A percentile compares a stretch with the other conserved stretches of the same genome.
Conservation (phyloP, 1,139 yeast genomes). For the Pichia inconspicua region DNA sequence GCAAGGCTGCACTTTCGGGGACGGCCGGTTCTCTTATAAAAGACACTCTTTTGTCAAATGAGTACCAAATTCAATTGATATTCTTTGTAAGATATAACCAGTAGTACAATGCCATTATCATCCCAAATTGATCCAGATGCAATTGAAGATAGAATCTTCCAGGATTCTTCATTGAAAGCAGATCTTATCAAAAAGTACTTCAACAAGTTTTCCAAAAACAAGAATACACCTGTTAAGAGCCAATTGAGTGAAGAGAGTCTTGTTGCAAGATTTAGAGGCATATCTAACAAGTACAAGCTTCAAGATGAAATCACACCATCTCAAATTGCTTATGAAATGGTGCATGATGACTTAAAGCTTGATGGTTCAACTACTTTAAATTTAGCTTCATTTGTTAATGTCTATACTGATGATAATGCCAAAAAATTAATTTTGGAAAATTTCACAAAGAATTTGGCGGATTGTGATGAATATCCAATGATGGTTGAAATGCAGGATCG, state of each 20-base stretch:
- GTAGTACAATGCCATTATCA: constrained; percentile 33
- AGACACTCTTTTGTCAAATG: too few relatives aligned
- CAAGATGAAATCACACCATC: constrained; percentile 51
- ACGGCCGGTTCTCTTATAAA: too few relatives aligned
- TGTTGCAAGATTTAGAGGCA: constrained; percentile 23
- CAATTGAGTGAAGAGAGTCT: neutral
- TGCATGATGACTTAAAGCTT: constrained; percentile 65
- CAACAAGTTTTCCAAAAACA: constrained; percentile 11
- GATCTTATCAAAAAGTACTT: constrained; percentile 18
- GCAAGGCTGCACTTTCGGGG: too few relatives aligned
- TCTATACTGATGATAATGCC: constrained; percentile 49
- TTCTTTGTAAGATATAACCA: neutral
- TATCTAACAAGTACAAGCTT: constrained; percentile 44
- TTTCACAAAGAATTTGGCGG: constrained; percentile 81
- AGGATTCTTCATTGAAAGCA: constrained; percentile 14
- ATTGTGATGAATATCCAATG: constrained; percentile 89
- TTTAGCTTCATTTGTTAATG: constrained; percentile 84
- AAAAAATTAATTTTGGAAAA: constrained; percentile 54
- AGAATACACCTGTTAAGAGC: neutral
- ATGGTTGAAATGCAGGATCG: constrained; percentile 72
- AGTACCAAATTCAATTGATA: neutral
- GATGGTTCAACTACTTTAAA: constrained; percentile 84
- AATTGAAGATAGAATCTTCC: constrained; percentile 32
- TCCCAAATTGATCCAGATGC: constrained; percentile 34
- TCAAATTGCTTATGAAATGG: constrained; percentile 49